phyloP scores from a whole-genome alignment of 495 filamentous ascomycete genomes.

The Cladorrhinum samala region DNA sequence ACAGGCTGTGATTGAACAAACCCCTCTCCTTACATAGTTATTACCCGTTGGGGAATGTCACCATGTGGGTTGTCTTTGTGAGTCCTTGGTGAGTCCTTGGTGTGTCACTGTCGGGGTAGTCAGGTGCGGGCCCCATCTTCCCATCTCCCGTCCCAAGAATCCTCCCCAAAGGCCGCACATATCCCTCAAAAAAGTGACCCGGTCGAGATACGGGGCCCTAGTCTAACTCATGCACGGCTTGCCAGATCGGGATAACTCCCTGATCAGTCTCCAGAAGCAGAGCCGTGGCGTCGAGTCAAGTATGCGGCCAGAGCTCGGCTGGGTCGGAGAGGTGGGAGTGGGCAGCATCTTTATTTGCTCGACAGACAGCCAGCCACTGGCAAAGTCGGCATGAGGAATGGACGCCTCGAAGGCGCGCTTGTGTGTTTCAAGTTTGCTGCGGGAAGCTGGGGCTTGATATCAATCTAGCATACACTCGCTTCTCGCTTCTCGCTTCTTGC shows the following conservation, averaged over 20 bases:
- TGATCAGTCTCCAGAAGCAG: conserved; percentile 3
- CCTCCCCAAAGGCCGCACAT: conserved; percentile 3
- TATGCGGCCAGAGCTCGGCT: not conserved
- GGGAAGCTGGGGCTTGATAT: conserved; percentile 10
- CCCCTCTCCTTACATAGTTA: conserved; percentile 19
- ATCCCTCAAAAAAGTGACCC: not conserved
- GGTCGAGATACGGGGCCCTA: not conserved
- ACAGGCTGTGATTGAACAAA: conserved; percentile 20
- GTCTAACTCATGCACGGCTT: conserved; percentile 8
- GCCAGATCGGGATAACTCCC: conserved; percentile 7
- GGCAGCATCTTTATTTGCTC: conserved; percentile 2
- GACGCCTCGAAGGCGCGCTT: conserved; percentile 23
- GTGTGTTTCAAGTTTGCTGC: conserved; percentile 32
- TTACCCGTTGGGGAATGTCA: conserved; percentile 15
- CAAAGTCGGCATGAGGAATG: conserved; percentile 1
- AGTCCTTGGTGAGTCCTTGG: not conserved
- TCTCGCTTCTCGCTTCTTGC: conserved; percentile 1
- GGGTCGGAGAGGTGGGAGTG: not conserved
- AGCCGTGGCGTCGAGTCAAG: conserved; percentile 4
- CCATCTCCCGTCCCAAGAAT: not conserved
- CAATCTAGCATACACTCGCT: too few species aligned
- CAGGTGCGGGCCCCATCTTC: not conserved
- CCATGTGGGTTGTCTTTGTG: not conserved
- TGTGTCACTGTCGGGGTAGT: not conserved
- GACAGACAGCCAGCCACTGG: conserved; percentile 12